Conservation (phyloP, 2,329 filamentous ascomycete genomes). For the Claviceps sp. region DNA sequence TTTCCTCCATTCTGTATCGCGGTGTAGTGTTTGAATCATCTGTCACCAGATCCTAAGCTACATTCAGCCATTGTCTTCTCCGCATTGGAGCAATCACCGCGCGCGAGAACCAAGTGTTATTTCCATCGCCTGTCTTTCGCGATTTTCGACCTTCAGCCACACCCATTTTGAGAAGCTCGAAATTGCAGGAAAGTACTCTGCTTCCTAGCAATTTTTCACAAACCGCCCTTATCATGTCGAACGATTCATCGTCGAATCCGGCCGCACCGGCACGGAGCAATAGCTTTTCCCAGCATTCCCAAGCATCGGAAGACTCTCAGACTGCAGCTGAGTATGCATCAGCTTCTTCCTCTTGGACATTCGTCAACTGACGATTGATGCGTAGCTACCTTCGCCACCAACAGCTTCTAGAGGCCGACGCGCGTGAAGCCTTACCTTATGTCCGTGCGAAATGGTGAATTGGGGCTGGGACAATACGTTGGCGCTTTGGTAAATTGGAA, state of each 20-base stretch:
- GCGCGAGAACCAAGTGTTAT: neutral
- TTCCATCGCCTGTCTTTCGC: neutral
- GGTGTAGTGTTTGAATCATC: neutral
- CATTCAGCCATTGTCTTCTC: neutral
- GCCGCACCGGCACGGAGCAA: constrained; percentile 30
- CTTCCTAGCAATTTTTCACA: neutral
- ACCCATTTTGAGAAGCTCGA: neutral
- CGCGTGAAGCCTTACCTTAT: constrained; percentile 87
- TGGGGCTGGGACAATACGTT: neutral
- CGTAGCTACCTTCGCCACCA: constrained; percentile 78
- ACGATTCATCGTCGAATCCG: constrained; percentile 21
- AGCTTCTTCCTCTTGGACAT: neutral
- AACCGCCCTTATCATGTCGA: constrained; percentile 15
- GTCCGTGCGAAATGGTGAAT: constrained; percentile 32
- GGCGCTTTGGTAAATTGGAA: constrained; percentile 3
- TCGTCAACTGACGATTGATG: neutral
- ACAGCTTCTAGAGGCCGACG: constrained; percentile 84
- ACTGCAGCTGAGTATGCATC: constrained; percentile 46
- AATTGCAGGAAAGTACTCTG: neutral
- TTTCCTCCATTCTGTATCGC: neutral
- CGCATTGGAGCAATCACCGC: neutral
- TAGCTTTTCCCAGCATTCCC: constrained; percentile 45
- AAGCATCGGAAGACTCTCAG: constrained; percentile 49
- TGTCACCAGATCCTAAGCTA: neutral
- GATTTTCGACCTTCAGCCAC: neutral